Conservation (phyloP, 192 early-diverging fungal species). For the Coemansia reversa region DNA sequence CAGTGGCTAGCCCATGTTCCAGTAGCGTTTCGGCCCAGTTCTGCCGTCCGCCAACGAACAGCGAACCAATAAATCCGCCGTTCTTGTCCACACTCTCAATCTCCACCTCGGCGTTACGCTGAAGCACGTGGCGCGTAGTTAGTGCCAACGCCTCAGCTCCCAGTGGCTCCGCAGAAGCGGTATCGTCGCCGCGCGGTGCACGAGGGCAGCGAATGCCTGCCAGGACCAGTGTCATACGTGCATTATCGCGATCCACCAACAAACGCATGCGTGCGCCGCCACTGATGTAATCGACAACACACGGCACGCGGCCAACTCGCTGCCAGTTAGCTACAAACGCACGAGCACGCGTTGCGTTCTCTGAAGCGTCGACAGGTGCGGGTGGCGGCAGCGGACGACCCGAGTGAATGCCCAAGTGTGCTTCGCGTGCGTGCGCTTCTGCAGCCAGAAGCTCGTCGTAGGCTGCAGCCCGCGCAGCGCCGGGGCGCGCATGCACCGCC, state of each 20-base stretch:
- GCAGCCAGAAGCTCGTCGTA: constrained; percentile 86
- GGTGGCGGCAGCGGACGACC: constrained; percentile 74
- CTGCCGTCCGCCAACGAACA: constrained; percentile 66
- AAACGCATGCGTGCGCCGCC: constrained; percentile 83
- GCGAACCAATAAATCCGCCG: constrained; percentile 88
- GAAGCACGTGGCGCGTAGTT: constrained; percentile 64
- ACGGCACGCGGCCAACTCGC: constrained; percentile 71
- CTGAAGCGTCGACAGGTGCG: constrained; percentile 80
- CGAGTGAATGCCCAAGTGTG: constrained; percentile 78
- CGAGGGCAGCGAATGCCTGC: constrained; percentile 83
- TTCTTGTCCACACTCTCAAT: constrained; percentile 88
- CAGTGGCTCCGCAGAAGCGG: constrained; percentile 79
- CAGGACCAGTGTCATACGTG: constrained; percentile 81
- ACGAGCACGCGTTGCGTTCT: constrained; percentile 77
- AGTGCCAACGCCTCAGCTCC: constrained; percentile 80
- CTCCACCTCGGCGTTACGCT: constrained; percentile 91
- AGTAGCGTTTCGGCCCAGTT: constrained; percentile 78
- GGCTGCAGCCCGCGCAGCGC: constrained; percentile 80
- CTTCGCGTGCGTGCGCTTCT: constrained; percentile 69
- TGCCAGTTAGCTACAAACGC: constrained; percentile 84
- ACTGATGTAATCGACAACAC: constrained; percentile 84
- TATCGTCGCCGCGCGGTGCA: constrained; percentile 63
- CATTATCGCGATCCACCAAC: constrained; percentile 81
- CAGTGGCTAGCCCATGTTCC: constrained; percentile 74
- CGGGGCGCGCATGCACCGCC: constrained; percentile 77